These are phyloP conservation scores for Axilococcus clingmanii DNA, from an alignment of 139 green algal species.

Conservation along the genomic window DNA sequence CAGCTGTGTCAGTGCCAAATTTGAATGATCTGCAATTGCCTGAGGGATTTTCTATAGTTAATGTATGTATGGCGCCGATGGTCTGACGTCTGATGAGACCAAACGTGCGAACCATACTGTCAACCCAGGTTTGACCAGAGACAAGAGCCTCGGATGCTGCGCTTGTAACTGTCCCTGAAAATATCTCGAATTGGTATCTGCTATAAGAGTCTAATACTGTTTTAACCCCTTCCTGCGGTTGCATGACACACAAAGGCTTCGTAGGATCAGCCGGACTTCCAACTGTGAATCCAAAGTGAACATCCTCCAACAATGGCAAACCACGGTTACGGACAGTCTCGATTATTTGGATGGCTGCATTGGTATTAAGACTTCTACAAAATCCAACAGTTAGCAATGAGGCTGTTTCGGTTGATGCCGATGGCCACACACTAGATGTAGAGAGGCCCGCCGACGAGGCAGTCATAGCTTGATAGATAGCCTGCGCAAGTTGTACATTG, in stretches of 20 bases:
- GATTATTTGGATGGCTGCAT: conserved; percentile 56
- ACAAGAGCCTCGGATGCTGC: conserved; percentile 37
- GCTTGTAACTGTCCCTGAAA: conserved; percentile 48
- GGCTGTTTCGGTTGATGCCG: conserved; percentile 38
- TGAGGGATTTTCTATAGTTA: conserved; percentile 59
- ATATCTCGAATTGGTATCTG: conserved; percentile 81
- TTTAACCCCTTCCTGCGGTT: conserved; percentile 77
- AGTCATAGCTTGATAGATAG: conserved; percentile 56
- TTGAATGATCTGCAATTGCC: conserved; percentile 61
- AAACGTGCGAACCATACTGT: conserved; percentile 25
- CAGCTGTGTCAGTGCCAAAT: conserved; percentile 56
- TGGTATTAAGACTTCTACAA: conserved; percentile 49
- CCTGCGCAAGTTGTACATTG: conserved; percentile 53
- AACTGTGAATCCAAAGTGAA: conserved; percentile 66
- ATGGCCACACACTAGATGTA: conserved; percentile 38
- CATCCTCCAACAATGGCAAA: conserved; percentile 41
- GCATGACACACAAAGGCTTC: conserved; percentile 68
- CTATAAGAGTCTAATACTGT: conserved; percentile 47
- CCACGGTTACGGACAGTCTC: conserved; percentile 48
- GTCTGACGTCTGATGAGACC: conserved; percentile 31
- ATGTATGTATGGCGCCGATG: conserved; percentile 55
- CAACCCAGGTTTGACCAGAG: neutral
- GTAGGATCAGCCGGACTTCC: conserved; percentile 41
- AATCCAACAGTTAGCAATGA: conserved; percentile 57
- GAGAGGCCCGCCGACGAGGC: conserved; percentile 2